Base-by-base conservation (phyloP, 805 yeast genomes). In the Teunomyces barrocoloradensis region DNA sequence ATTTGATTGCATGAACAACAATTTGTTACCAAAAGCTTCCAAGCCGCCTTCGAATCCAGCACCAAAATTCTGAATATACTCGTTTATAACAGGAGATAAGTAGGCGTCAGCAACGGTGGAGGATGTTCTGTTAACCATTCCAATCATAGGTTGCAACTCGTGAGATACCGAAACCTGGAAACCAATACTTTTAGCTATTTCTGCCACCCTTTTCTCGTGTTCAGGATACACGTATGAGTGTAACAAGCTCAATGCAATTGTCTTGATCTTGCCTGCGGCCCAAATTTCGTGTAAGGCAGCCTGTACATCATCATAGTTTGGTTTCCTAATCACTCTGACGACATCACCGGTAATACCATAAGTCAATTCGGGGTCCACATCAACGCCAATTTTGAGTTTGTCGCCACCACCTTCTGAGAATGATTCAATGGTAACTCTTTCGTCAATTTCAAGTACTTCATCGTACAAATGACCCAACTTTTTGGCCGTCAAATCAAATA, bases 1-100 rank as follows among this genome's bases (percentile, higher is more conserved):
- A 64, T 92, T 96, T 10, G 96, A 87, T 66, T 92, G 96, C 98
- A 92, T 92, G 65, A 92, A 92, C 55, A 86, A 84, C 49, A 88
- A 79, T 51, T 73, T 70, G 36, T 78, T 79, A 4, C 84, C 84
- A 48, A 63, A 59, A 2, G 67, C 59, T 5, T 62, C 58, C 34
- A 70, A 58, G 5, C 76, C 76, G 30, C 74, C 74, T 52, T 60
- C 66, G 50, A 72, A 72, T 2, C 77, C 77, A 15, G 60, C 57
- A 21, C 69, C 74, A 49, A 72, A 72, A 11, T 67, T 62, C 30
- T 59, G 54, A 35, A 72, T 47, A 49, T 72, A 72, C 25, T 63
- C 60, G 15, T 57, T 53, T 48, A 72, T 69, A 3, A 69, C 63
- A 0, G 77, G 77, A 3, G 73, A 63, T 38, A 72, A 58, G 52